Evolutionary conservation across 1,139 yeast species (phyloP).

Genomic region (Nakaseomyces glabratus): DNA sequence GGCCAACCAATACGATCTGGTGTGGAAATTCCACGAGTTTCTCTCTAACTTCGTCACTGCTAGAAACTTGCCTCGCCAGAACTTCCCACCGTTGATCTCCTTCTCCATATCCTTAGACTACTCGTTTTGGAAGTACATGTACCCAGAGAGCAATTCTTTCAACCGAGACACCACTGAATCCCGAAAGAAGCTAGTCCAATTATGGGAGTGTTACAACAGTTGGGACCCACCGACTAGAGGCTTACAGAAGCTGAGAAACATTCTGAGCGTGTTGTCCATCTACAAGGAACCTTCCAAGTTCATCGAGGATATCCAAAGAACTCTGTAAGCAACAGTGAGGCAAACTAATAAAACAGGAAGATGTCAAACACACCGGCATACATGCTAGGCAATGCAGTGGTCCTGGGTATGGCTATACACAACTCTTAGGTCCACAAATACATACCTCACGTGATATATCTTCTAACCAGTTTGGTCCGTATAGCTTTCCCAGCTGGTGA

Average conservation of each 20-base stretch:
- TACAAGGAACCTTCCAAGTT: constrained; percentile 22
- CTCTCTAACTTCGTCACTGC: constrained; percentile 22
- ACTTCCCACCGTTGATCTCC: constrained; percentile 12
- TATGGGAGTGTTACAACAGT: constrained; percentile 25
- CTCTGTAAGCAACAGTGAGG: constrained; percentile 7
- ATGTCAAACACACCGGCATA: too few relatives aligned
- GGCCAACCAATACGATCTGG: constrained; percentile 30
- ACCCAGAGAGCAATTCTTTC: constrained; percentile 15
- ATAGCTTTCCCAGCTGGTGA: too few relatives aligned
- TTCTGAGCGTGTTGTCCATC: constrained; percentile 27
- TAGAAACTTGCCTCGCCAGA: constrained; percentile 24
- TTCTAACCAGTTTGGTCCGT: too few relatives aligned
- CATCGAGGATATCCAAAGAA: constrained; percentile 19
- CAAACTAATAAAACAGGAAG: too few relatives aligned
- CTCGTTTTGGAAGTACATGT: constrained; percentile 13
- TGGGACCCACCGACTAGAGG: constrained; percentile 32
- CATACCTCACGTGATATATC: too few relatives aligned
- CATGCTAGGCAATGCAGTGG: too few relatives aligned
- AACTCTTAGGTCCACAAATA: too few relatives aligned
- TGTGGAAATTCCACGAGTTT: constrained; percentile 31
- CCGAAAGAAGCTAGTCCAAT: constrained; percentile 15
- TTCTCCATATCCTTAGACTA: constrained; percentile 19
- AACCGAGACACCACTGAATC: constrained; percentile 21
- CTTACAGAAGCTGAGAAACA: constrained; percentile 23
- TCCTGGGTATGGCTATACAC: too few relatives aligned